These are phyloP conservation scores for Marchantia paleacea DNA, from an alignment of 225 moss, liverwort and hornwort species.

Conservation along the genomic window DNA sequence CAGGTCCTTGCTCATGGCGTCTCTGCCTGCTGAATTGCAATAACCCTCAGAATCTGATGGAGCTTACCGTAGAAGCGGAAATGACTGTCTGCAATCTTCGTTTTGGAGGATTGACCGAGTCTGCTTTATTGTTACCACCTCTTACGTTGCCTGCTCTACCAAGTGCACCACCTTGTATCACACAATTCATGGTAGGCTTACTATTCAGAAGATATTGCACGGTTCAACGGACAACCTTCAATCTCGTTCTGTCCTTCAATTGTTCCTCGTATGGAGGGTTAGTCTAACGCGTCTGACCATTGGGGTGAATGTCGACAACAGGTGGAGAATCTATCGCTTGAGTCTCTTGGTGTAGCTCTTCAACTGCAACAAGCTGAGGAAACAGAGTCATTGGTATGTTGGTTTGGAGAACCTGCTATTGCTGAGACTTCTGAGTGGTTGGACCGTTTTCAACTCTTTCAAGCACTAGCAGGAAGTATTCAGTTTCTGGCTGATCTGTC, in stretches of 20 bases:
- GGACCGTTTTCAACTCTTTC: not conserved
- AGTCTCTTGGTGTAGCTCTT: slow-evolving; percentile 68
- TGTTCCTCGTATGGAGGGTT: not conserved
- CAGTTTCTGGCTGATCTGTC: not conserved
- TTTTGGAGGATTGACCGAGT: slow-evolving; percentile 69
- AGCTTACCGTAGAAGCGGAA: slow-evolving; percentile 71
- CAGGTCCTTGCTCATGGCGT: slow-evolving; percentile 75
- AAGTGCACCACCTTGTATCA: slow-evolving; percentile 48
- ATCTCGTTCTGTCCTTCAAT: not conserved
- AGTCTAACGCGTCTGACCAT: not conserved
- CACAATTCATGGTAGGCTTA: slow-evolving; percentile 59
- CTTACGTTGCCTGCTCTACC: slow-evolving; percentile 71
- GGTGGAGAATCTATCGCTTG: slow-evolving; percentile 80
- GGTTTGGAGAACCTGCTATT: not conserved
- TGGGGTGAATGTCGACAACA: slow-evolving; percentile 18
- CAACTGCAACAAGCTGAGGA: slow-evolving; percentile 88
- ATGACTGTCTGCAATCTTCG: slow-evolving; percentile 82
- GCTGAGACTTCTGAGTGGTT: not conserved
- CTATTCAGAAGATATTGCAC: not conserved
- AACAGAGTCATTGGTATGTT: slow-evolving; percentile 80
- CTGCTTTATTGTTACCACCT: slow-evolving; percentile 61
- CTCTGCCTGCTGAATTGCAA: slow-evolving; percentile 70
- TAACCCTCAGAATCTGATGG: slow-evolving; percentile 69
- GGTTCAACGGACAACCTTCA: not conserved
- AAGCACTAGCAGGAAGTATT: not conserved